These are phyloP conservation scores for Asclepias syriaca DNA, from an alignment of 257 asterid genomes.

Conservation along the genomic window DNA sequence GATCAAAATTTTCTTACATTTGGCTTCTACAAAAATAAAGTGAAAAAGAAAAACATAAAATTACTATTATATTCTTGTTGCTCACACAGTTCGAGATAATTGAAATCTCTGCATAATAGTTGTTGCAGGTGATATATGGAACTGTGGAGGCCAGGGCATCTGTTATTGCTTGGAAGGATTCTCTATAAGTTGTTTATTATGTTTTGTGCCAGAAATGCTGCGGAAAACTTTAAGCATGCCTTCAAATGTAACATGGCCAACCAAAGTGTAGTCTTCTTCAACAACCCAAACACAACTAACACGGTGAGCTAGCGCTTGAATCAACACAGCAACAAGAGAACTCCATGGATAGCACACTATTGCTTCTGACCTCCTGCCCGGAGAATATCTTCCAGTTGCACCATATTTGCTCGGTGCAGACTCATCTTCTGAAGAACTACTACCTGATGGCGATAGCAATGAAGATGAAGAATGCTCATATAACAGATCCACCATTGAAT, in stretches of 20 bases:
- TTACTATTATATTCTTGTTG: background rate
- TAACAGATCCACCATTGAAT: slow-evolving; percentile 47
- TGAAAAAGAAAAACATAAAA: background rate
- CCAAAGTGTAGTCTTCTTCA: slow-evolving; percentile 46
- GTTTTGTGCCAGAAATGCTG: slow-evolving; percentile 19
- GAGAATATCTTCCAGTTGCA: slow-evolving; percentile 31
- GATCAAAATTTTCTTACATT: background rate
- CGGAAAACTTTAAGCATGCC: slow-evolving; percentile 55
- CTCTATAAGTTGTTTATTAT: slow-evolving; percentile 19
- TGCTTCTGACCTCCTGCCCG: slow-evolving; percentile 59
- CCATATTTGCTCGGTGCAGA: slow-evolving; percentile 22
- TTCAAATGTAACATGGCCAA: slow-evolving; percentile 63
- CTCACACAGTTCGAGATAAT: background rate
- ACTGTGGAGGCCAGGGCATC: background rate
- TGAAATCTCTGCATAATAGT: background rate
- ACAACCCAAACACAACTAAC: slow-evolving; percentile 75
- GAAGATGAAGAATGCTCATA: slow-evolving; percentile 41
- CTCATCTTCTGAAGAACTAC: slow-evolving; percentile 68
- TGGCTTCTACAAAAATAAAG: background rate
- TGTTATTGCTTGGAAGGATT: slow-evolving; percentile 16
- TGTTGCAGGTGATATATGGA: background rate
- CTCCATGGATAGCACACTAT: slow-evolving; percentile 60
- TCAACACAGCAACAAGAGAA: slow-evolving; percentile 76
- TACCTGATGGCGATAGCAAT: slow-evolving; percentile 26
- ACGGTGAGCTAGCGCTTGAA: slow-evolving; percentile 73